Conservation (phyloP, 768 basidiomycete species). For the Tricholomella constricta region DNA sequence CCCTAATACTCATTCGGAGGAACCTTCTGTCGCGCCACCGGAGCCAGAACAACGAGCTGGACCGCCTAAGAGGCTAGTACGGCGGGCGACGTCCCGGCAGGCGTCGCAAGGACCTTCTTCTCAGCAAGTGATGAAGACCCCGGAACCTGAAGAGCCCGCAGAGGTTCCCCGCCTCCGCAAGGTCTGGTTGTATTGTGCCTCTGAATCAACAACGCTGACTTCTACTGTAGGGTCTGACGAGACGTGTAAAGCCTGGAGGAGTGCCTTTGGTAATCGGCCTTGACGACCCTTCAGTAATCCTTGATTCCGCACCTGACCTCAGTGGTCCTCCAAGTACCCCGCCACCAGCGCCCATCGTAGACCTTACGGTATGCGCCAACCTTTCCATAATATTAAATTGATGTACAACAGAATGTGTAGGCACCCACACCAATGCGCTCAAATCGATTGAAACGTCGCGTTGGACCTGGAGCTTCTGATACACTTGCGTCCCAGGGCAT, state of each 20-base stretch:
- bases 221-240: constrained; percentile 39
- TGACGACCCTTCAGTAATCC: constrained; percentile 44
- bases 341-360: constrained; percentile 13
- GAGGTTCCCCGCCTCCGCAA: constrained; percentile 31
- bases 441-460: constrained; percentile 56
- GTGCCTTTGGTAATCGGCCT: constrained; percentile 42
- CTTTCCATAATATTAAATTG: not conserved
- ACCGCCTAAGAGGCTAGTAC: constrained; percentile 29
- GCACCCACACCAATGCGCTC: constrained; percentile 42
- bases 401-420: constrained; percentile 22
- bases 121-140: constrained; percentile 11
- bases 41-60: constrained; percentile 17
- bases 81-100: constrained; percentile 42
- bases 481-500: constrained; percentile 20
- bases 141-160: constrained; percentile 13
- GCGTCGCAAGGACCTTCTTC: constrained; percentile 38
- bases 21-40: constrained; percentile 43
- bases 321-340: constrained; percentile 21
- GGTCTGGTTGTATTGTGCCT: constrained; percentile 21
- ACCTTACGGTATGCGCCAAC: constrained; percentile 22
- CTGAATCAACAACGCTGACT: not conserved
- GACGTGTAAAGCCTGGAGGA: constrained; percentile 41
- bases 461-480: constrained; percentile 32
- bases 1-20: constrained; percentile 54
- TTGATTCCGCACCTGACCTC: constrained; percentile 33